Evolutionary conservation across 768 basidiomycete species (phyloP), one percentile per base, ranked within the genome.

Genomic region (Serpula lacrymans): DNA sequence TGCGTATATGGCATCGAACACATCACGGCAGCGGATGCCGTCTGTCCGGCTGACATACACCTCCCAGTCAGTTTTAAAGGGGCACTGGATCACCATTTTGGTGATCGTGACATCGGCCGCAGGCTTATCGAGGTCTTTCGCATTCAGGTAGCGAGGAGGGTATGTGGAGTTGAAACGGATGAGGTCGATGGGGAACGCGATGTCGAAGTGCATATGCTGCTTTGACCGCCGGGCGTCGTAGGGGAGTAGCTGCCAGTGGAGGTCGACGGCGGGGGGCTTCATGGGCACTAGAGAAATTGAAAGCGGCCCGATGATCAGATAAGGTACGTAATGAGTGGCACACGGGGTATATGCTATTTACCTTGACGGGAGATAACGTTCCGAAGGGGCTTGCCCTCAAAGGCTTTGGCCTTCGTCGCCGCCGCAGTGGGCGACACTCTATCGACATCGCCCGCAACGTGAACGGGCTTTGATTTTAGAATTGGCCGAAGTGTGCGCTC

Each of bases 1-100:
- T 30, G 73, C 67, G 51, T 77, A 71, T 20, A 85, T 80, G 8
- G 70, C 74, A 39, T 71, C 57, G 52, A 82, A 80, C 24, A 85
- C 69, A 37, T 84, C 81, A 17, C 74, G 66, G 49, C 78, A 74
- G 11, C 71, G 60, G 41, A 83, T 63, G 10, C 73, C 72, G 29
- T 55, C 56, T 16, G 60, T 36, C 26, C 70, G 65, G 34, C 67
- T 64, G 42, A 78, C 68, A 39, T 68, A 47, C 27, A 79, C 60
- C 5, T 60, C 61, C 67, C 67, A 69, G 25, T 53, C 52, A 11
- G 64, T 60, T 58, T 70, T 40, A 25, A 66, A 49, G 66, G 65
- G 26, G 45, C 74, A 74, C 14, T 59, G 46, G 52, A 82, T 73
- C 43, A 62, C 55, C 68, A 81, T 79, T 42, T 77, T 70, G 3